Evolutionary conservation across 176 grass and related monocot genomes (phyloP).

Genomic region (Zizania latifolia): DNA sequence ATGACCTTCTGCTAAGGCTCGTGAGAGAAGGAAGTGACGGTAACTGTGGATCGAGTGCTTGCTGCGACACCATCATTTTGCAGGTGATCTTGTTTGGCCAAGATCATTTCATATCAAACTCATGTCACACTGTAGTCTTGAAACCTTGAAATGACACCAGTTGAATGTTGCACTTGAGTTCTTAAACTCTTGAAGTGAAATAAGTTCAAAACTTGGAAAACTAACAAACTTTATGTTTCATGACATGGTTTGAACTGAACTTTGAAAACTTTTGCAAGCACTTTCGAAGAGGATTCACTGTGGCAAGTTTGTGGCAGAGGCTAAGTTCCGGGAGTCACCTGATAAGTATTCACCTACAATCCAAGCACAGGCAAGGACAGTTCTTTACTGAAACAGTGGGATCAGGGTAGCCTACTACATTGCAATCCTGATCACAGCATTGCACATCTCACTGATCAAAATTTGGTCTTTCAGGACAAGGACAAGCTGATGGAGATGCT

Average conservation of each 20-base stretch:
- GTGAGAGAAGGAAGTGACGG: slow-evolving; percentile 45
- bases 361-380: no score
- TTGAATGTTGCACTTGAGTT: no score
- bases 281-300: slow-evolving; percentile 21
- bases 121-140: background rate
- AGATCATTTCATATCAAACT: background rate
- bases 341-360: no score
- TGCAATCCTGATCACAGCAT: background rate
- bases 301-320: slow-evolving; percentile 33
- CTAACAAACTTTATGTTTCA: background rate
- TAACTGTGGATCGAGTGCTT: slow-evolving; percentile 54
- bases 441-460: background rate
- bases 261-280: no score
- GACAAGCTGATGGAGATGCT: slow-evolving; percentile 44
- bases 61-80: slow-evolving; percentile 52
- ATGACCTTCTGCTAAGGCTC: slow-evolving; percentile 43
- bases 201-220: background rate
- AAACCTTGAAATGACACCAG: background rate
- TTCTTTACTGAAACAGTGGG: background rate
- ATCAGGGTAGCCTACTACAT: background rate
- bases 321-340: no score
- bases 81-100: slow-evolving; percentile 29
- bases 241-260: background rate
- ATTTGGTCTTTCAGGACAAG: slow-evolving; percentile 30
- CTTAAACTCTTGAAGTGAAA: background rate